These are phyloP conservation scores for Moesziomyces sp. DNA, from an alignment of 1,284 basidiomycete species.

Conservation along the genomic window DNA sequence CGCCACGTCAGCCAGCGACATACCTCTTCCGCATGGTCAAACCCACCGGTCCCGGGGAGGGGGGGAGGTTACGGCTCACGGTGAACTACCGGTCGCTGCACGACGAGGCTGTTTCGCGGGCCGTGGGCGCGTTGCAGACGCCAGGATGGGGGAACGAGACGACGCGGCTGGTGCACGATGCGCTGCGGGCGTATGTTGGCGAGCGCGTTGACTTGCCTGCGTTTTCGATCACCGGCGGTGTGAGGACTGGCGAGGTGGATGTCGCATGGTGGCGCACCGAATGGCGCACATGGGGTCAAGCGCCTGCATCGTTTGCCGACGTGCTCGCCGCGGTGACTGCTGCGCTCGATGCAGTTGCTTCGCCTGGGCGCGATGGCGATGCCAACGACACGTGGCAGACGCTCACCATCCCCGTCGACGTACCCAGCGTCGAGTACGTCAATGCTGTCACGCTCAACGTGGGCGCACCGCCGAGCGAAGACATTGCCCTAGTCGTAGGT, in stretches of 20 bases:
- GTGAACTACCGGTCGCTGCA: constrained; percentile 49
- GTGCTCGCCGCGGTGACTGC: constrained; percentile 1
- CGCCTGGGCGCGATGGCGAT: background rate
- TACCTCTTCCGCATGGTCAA: constrained; percentile 51
- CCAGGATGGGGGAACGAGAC: background rate
- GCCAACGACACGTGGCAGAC: constrained; percentile 35
- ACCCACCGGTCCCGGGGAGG: background rate
- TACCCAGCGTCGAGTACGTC: constrained; percentile 45
- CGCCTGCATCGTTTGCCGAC: background rate
- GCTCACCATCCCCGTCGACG: constrained; percentile 53
- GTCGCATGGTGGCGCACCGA: constrained; percentile 25
- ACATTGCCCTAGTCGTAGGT: constrained; percentile 27
- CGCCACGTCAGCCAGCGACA: constrained; percentile 54
- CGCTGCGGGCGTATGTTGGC: constrained; percentile 21
- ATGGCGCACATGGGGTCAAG: constrained; percentile 19
- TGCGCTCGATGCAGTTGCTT: constrained; percentile 1
- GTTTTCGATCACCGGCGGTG: constrained; percentile 33
- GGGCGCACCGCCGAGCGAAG: background rate
- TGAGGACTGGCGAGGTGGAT: constrained; percentile 25
- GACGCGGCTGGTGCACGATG: constrained; percentile 22
- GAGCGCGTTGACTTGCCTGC: constrained; percentile 40
- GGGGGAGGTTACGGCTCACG: constrained; percentile 30
- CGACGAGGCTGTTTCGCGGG: constrained; percentile 45
- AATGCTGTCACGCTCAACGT: constrained; percentile 37
- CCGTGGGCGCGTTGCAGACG: constrained; percentile 12